These are phyloP conservation scores for Fusarium humuli DNA, from an alignment of 2,329 filamentous ascomycete genomes.

Conservation along the genomic window DNA sequence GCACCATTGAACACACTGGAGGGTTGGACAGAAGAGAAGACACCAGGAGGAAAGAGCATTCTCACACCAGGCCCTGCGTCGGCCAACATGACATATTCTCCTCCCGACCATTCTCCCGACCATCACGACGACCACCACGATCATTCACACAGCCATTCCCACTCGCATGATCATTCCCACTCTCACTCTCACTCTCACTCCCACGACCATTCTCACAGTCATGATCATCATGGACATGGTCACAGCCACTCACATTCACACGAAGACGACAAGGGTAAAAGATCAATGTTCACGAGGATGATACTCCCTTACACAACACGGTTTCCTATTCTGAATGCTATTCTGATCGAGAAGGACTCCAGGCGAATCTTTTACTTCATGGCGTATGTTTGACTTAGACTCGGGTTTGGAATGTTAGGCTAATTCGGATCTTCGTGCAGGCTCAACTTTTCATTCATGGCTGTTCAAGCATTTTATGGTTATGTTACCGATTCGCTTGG, in stretches of 20 bases:
- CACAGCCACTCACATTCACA: conserved; percentile 50
- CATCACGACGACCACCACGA: conserved; percentile 44
- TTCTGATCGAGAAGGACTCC: conserved; percentile 91
- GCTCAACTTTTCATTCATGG: conserved; percentile 95
- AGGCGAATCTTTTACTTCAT: conserved; percentile 98
- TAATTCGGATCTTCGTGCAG: conserved; percentile 57
- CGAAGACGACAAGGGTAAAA: conserved; percentile 58
- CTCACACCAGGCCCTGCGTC: conserved; percentile 51
- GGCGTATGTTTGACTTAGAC: conserved; percentile 66
- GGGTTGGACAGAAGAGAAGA: conserved; percentile 57
- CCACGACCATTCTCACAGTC: conserved; percentile 26
- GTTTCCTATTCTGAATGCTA: conserved; percentile 84
- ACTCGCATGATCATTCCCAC: conserved; percentile 42
- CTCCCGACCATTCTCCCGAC: conserved; percentile 49
- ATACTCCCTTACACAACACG: conserved; percentile 76
- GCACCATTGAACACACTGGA: conserved; percentile 51
- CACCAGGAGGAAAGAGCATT: conserved; percentile 56
- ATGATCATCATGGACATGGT: conserved; percentile 42
- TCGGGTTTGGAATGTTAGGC: conserved; percentile 23
- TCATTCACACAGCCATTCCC: conserved; percentile 44
- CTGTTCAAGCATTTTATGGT: conserved; percentile 92
- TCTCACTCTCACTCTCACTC: conserved; percentile 33
- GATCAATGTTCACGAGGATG: conserved; percentile 77
- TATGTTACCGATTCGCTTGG: conserved; percentile 93
- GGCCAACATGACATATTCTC: conserved; percentile 46